Evolutionary conservation across 2,329 filamentous ascomycete genomes (phyloP), one percentile per base, ranked within the genome.

Genomic region (Alternaria triticimaculans): DNA sequence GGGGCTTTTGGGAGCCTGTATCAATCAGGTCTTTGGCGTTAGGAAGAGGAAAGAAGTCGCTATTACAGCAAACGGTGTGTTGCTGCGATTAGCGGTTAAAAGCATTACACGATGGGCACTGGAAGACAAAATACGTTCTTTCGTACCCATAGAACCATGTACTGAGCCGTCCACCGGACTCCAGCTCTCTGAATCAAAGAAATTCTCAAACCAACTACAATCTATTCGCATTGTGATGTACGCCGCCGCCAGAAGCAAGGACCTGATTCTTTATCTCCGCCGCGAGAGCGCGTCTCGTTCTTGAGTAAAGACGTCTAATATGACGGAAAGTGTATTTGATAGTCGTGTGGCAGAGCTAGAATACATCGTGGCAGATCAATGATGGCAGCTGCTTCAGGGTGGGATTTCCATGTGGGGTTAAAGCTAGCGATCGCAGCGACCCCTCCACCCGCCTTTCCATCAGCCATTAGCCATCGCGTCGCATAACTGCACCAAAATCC

Each of bases 51-150:
- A 59, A 57, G 28, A 30, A 48, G 51, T 41, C 30, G 56, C 49
- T 48, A 46, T 64, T 58, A 62, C 50, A 60, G 66, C 63, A 65
- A 60, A 60, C 15, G 56, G 59, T 46, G 26, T 46, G 51, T 60
- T 60, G 63, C 55, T 63, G 56, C 55, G 65, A 45, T 41, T 45
- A 53, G 61, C 46, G 55, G 23, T 41, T 50, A 67, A 67, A 66
- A 63, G 50, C 48, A 63, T 55, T 45, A 41, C 49, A 50, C 51
- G 20, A 43, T 28, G 33, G 49, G 48, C 25, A 43, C 21, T 48
- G 49, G 50, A 58, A 56, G 41, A 61, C 49, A 62, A 67, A 65
- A 63, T 48, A 55, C 58, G 60, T 64, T 66, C 44, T 68, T 67
- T 59, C 65, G 66, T 65, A 69, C 56, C 64, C 55, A 57, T 59